phyloP scores from a whole-genome alignment of 176 grass and related monocot species.

The Juncus inflexus region DNA sequence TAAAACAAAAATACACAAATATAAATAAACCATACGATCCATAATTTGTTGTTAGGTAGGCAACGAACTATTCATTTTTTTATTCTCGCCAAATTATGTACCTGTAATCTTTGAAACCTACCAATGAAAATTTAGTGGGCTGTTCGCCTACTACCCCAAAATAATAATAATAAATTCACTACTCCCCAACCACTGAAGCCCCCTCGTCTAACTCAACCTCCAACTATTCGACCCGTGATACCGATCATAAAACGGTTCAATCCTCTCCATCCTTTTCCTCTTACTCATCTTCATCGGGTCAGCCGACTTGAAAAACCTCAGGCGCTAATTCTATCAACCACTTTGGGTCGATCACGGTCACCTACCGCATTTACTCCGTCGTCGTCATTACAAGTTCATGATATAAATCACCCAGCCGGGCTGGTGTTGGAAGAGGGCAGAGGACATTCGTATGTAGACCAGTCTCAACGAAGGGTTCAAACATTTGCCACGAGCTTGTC shows the following conservation, averaged over 20 bases:
- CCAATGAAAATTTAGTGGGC: too few species aligned
- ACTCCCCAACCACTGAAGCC: conserved; percentile 35
- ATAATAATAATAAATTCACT: background rate
- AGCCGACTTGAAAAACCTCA: conserved; percentile 61
- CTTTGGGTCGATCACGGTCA: conserved; percentile 68
- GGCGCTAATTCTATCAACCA: conserved; percentile 75
- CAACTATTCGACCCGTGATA: conserved; percentile 88
- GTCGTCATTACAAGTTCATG: conserved; percentile 88
- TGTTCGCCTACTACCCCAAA: too few species aligned
- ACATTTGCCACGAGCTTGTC: conserved; percentile 43
- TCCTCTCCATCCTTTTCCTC: conserved; percentile 74
- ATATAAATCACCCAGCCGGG: conserved; percentile 90
- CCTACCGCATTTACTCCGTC: conserved; percentile 85
- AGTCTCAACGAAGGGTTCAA: conserved; percentile 70
- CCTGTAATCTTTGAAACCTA: too few species aligned
- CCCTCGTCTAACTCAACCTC: conserved; percentile 81
- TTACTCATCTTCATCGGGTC: conserved; percentile 93
- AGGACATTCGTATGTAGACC: conserved; percentile 78
- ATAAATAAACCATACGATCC: background rate
- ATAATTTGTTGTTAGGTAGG: too few species aligned
- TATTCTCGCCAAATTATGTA: too few species aligned
- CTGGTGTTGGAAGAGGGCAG: conserved; percentile 79
- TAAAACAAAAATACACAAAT: background rate
- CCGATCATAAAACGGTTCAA: conserved; percentile 78
- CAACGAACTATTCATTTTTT: too few species aligned